Base-by-base conservation (phyloP, 768 basidiomycete species). In the Trametes cubensis region DNA sequence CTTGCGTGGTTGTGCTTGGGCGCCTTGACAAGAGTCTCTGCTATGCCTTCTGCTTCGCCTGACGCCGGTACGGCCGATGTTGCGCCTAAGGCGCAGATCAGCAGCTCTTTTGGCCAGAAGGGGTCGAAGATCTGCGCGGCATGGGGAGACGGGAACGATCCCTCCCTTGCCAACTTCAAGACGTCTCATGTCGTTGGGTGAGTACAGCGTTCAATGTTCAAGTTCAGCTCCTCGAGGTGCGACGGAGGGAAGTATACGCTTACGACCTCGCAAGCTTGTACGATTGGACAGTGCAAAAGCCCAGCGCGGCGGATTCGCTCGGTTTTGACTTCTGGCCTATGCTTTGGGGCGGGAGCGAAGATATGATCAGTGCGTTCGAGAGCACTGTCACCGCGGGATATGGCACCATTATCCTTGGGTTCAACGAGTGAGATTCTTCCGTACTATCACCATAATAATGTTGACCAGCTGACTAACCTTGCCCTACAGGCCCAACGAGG, bases 271-370 rank as follows among this genome's bases (percentile, higher is more conserved):
- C 11, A n/a, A 82, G 81, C 13, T 51, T 87, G 39, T 91, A 91
- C 73, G 83, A 80, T 30, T 95, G 94, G 93, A 77, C 79, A 30
- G 80, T 86, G 11, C 74, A 68, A 62, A 74, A 75, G 47, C 83
- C 87, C 21, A 60, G 63, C n/a, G 66, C 67, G 0, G 75, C 79
- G 2, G 73, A 77, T 15, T 25, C 69, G 4, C 73, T 81, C 55
- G 87, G 85, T 15, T 71, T 88, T 45, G 73, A 81, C 11, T 85
- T 76, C 62, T 77, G 82, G 28, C 82, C 88, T n/a, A 88, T 89
- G 87, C 72, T 92, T 1, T 93, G 89, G 89, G 86, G 88, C 62
- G 65, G 71, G 10, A 78, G 81, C 39, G 80, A 90, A 58, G 69
- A 78, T 15, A 17, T 0, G 25, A 42, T 61, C 21, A 65, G 53